Percentiles rank a stretch among this genome's conserved stretches.
These are phyloP conservation scores for Escovopsis sp. DNA, from an alignment of 2,329 filamentous ascomycete genomes.

Conservation along the genomic window DNA sequence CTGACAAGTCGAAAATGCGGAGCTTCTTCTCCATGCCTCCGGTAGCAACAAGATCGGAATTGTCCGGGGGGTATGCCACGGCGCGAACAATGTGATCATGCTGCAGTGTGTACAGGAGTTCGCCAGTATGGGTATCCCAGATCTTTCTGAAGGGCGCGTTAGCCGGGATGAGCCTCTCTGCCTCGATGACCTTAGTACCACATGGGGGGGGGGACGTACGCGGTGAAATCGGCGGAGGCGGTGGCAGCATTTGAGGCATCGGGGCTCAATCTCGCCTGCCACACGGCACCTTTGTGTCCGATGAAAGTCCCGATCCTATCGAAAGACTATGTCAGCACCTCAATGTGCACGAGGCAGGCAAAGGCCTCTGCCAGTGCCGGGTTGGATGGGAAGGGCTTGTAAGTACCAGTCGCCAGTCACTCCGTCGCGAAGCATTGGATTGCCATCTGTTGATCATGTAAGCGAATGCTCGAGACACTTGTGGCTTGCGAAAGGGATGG, in stretches of 20 bases:
- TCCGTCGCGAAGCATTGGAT: conserved; percentile 95
- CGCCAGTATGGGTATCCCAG: conserved; percentile 93
- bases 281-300: conserved; percentile 95
- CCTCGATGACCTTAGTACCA: not conserved
- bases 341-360: not conserved
- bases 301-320: conserved; percentile 95
- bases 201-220: conserved; percentile 37
- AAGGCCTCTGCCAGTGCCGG: not conserved
- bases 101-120: conserved; percentile 71
- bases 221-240: conserved; percentile 89
- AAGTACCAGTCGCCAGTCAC: conserved; percentile 81
- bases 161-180: not conserved
- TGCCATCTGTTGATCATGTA: conserved; percentile 55
- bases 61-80: conserved; percentile 74
- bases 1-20: conserved; percentile 76
- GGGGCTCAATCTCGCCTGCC: conserved; percentile 82
- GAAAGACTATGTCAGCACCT: conserved; percentile 27
- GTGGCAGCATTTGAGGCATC: conserved; percentile 84
- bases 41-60: conserved; percentile 74
- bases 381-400: not conserved
- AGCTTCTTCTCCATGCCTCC: conserved; percentile 95
- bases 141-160: conserved; percentile 52
- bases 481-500: not conserved
- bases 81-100: conserved; percentile 94
- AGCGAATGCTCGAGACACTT: not conserved